Percentiles rank a stretch among this genome's conserved stretches.
Evolutionary conservation across 495 filamentous ascomycete genomes (phyloP).

Genomic region (Cenococcum geophilum): DNA sequence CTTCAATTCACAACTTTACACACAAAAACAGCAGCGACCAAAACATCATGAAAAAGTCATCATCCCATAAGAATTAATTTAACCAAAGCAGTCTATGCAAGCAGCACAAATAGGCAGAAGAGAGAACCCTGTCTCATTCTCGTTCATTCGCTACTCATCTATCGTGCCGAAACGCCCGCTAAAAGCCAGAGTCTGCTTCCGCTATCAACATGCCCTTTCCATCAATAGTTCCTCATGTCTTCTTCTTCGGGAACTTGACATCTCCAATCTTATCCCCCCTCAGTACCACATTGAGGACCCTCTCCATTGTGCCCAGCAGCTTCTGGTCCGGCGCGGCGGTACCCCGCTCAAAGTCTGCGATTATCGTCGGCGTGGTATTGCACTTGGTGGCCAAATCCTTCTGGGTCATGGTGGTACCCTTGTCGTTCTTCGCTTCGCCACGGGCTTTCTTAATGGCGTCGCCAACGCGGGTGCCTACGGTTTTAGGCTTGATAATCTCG

Average conservation of each 20-base stretch:
- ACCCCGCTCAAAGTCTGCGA: slow-evolving; percentile 83
- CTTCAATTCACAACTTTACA: too few relatives aligned
- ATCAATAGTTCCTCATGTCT: slow-evolving; percentile 40
- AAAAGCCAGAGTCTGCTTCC: neutral
- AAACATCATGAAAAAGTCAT: neutral
- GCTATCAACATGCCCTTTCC: too few relatives aligned
- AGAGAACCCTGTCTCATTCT: neutral
- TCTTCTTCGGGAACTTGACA: slow-evolving; percentile 70
- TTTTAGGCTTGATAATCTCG: slow-evolving; percentile 95
- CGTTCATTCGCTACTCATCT: neutral
- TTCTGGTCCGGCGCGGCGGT: slow-evolving; percentile 78
- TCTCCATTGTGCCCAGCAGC: slow-evolving; percentile 72
- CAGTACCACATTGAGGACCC: slow-evolving; percentile 78
- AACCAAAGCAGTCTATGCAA: slow-evolving; percentile 1
- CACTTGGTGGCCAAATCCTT: slow-evolving; percentile 93
- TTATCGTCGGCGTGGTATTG: slow-evolving; percentile 72
- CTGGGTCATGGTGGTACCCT: slow-evolving; percentile 80
- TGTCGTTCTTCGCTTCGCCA: slow-evolving; percentile 48
- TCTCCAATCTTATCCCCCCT: slow-evolving; percentile 69
- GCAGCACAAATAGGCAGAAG: neutral
- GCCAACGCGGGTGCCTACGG: slow-evolving; percentile 71
- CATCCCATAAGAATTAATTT: neutral
- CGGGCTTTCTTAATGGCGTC: slow-evolving; percentile 71
- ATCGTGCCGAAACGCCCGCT: slow-evolving; percentile 3
- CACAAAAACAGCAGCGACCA: neutral